Conservation (phyloP, 345 rosid species). For the Boechera stricta region DNA sequence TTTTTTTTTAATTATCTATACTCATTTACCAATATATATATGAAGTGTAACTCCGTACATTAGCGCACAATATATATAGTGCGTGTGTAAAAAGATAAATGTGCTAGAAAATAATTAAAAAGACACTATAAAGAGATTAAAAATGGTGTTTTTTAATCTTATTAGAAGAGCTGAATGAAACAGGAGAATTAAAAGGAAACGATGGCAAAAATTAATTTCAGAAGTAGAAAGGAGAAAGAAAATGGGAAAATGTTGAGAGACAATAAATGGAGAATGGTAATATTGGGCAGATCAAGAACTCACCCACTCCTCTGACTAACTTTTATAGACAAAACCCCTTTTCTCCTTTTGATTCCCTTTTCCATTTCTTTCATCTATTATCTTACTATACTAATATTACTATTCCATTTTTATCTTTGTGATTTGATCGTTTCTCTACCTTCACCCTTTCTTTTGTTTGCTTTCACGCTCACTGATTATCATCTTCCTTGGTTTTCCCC, state of each 20-base stretch:
- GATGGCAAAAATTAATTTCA: not conserved
- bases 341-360: constrained; percentile 67
- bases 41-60: not conserved
- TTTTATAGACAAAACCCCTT: constrained; percentile 42
- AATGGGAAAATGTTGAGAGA: constrained; percentile 22
- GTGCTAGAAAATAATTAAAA: not conserved
- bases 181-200: not conserved
- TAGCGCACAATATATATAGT: not conserved
- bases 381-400: constrained; percentile 3
- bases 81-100: not conserved
- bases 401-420: not conserved
- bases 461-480: constrained; percentile 35
- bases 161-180: not conserved
- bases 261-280: constrained; percentile 52
- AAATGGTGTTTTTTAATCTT: not conserved
- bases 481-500: constrained; percentile 11
- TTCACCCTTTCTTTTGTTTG: constrained; percentile 14
- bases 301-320: constrained; percentile 89
- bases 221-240: not conserved
- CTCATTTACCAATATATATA: too few relatives aligned
- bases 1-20: too few relatives aligned
- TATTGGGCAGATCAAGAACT: constrained; percentile 71
- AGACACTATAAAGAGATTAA: too few relatives aligned
- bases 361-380: constrained; percentile 31
- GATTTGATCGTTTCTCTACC: constrained; percentile 34